Evolutionary conservation across 2,329 filamentous ascomycete genomes (phyloP).

Genomic region (Fusarium secorum): DNA sequence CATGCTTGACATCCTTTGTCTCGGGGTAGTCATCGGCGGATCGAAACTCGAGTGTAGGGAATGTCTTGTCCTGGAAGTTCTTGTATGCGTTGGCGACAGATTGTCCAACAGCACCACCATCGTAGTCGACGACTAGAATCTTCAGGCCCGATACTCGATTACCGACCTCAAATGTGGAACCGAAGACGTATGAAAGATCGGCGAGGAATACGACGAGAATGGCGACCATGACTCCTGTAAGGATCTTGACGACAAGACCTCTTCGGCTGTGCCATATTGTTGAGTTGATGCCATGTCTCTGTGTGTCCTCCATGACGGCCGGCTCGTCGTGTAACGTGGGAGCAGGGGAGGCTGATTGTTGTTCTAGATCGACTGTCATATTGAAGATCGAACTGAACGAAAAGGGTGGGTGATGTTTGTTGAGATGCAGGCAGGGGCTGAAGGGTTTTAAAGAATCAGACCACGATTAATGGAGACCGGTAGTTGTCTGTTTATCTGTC

Average conservation of each 20-base stretch:
- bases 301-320: background rate
- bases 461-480: background rate
- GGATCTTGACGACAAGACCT: conserved; percentile 12
- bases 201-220: conserved; percentile 36
- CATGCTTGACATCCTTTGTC: conserved; percentile 39
- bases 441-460: background rate
- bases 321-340: conserved; percentile 25
- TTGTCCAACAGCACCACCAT: conserved; percentile 45
- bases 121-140: conserved; percentile 45
- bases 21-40: conserved; percentile 39
- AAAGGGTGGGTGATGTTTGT: background rate
- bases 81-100: conserved; percentile 46
- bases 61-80: conserved; percentile 41
- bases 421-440: background rate
- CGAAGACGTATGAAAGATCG: conserved; percentile 47
- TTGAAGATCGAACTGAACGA: background rate
- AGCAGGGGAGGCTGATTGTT: conserved; percentile 21
- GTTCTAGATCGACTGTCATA: conserved; percentile 8
- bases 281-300: conserved; percentile 16
- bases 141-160: conserved; percentile 39
- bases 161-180: conserved; percentile 40
- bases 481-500: background rate
- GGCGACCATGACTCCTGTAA: conserved; percentile 23
- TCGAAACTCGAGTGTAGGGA: conserved; percentile 46
- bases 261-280: conserved; percentile 17